Evolutionary conservation across 2,329 filamentous ascomycete genomes (phyloP), one percentile per base, ranked within the genome.

Genomic region (Talaromyces funiculosus): DNA sequence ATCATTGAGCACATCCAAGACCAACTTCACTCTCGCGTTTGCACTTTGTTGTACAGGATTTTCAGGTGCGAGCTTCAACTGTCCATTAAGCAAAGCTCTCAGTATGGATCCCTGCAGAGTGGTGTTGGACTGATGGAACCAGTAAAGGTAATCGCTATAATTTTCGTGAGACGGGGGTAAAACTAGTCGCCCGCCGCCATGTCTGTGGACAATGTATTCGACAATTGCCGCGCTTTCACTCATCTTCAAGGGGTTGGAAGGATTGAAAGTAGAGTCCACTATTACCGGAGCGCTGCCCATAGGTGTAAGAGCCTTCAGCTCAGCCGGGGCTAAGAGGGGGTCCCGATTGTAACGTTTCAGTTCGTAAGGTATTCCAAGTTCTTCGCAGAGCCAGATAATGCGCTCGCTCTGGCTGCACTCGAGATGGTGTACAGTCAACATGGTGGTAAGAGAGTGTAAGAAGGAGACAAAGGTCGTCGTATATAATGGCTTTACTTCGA

Each of bases 321-420:
- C 67, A 68, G 67, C 65, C 0, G 75, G 75, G 2, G 72, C 69
- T 42, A 78, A 65, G 12, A 80, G 57, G 64, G 85, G 80, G 7
- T 67, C 67, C 45, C 81, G 79, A 55, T 75, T 62, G 74, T 84
- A 77, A 42, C 73, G 71, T 60, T 75, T 74, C 10, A 84, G 71
- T 1, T 75, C 67, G 68, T 88, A 88, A 2, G 75, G 68, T 56
- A 89, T 71, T 53, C 72, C 71, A 18, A 88, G 81, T 70, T 89
- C 86, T 70, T 89, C 86, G 69, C 84, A 84, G 49, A 88, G 80
- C 80, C 83, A 88, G 67, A 82, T 73, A 56, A 88, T 78, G 42
- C 86, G 84, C 69, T 88, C 85, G 37, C 84, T 86, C 69, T 88
- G 84, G 10, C 83, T 85, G 69, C 77, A 66, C 49, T 78, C 74